Percentiles rank a stretch among this genome's conserved stretches.
Conservation (phyloP, 106 monocot species). For the Narthecium ossifragum region DNA sequence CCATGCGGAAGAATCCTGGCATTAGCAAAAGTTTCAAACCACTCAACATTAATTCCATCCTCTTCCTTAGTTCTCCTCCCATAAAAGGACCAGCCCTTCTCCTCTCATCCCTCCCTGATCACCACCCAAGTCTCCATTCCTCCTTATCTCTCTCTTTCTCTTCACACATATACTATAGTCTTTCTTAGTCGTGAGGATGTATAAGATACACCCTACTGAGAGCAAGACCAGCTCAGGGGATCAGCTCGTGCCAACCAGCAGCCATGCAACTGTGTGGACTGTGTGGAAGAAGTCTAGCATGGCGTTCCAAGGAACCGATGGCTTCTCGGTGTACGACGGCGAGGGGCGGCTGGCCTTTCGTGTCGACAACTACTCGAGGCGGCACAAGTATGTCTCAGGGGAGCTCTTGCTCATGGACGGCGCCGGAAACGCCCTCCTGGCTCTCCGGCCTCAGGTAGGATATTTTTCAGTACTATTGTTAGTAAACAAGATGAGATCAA, state of each 20-base stretch:
- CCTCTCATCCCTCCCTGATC: not conserved
- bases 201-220: conserved; percentile 21
- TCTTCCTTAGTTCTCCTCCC: not conserved
- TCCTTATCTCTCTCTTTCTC: not conserved
- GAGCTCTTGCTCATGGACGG: conserved; percentile 76
- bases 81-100: not conserved
- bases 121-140: not conserved
- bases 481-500: not conserved
- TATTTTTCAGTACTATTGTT: not conserved
- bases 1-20: too few relatives aligned
- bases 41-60: too few relatives aligned
- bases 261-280: conserved; percentile 31
- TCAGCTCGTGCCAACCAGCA: not conserved
- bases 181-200: too few relatives aligned
- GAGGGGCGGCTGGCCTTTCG: conserved; percentile 60
- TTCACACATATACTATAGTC: too few relatives aligned
- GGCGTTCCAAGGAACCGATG: conserved; percentile 79
- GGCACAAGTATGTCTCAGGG: conserved; percentile 28
- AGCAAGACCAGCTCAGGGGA: not conserved
- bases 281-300: conserved; percentile 97
- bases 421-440: conserved; percentile 33
- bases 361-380: conserved; percentile 90
- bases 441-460: conserved; percentile 54
- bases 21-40: too few relatives aligned
- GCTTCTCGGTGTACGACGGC: conserved; percentile 64